These are phyloP conservation scores for Alternaria sp. DNA, from an alignment of 2,329 filamentous ascomycete genomes.

Conservation along the genomic window DNA sequence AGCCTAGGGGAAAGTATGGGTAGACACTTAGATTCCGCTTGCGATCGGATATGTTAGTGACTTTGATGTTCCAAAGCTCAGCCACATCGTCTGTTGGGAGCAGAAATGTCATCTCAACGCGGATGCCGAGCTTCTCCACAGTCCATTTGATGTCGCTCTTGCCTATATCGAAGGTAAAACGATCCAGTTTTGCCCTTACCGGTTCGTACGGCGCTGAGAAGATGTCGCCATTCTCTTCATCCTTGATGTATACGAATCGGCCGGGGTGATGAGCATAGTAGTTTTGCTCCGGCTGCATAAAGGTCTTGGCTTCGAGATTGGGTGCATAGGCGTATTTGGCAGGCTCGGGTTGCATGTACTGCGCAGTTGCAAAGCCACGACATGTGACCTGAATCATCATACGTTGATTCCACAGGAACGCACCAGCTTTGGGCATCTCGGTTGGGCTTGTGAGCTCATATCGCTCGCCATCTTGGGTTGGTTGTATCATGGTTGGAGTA, in stretches of 20 bases:
- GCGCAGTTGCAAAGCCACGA: slow-evolving; percentile 66
- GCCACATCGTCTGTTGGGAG: slow-evolving; percentile 64
- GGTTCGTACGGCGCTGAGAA: slow-evolving; percentile 68
- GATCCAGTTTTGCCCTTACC: slow-evolving; percentile 59
- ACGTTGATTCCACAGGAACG: slow-evolving; percentile 68
- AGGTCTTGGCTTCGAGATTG: slow-evolving; percentile 66
- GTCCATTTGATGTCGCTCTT: slow-evolving; percentile 66
- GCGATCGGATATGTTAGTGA: slow-evolving; percentile 60
- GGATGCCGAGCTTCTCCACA: slow-evolving; percentile 61
- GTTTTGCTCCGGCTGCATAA: slow-evolving; percentile 69
- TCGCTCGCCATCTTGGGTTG: slow-evolving; percentile 60
- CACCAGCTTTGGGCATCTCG: slow-evolving; percentile 64
- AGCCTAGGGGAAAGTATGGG: slow-evolving; percentile 67
- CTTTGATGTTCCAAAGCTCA: slow-evolving; percentile 65
- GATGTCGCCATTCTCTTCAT: slow-evolving; percentile 60
- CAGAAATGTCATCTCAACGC: slow-evolving; percentile 62
- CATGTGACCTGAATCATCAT: slow-evolving; percentile 70
- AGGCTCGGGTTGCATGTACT: slow-evolving; percentile 69
- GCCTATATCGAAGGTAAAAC: slow-evolving; percentile 63
- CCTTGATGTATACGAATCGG: slow-evolving; percentile 68
- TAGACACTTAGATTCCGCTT: slow-evolving; percentile 62
- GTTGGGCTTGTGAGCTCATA: slow-evolving; percentile 66
- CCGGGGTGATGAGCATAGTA: slow-evolving; percentile 68
- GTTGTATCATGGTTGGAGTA: slow-evolving; percentile 43
- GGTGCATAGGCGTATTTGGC: slow-evolving; percentile 68